Percentiles rank a stretch among this genome's conserved stretches.
phyloP scores from a whole-genome alignment of 257 asterid species.

The Craterostigma plantagineum region DNA sequence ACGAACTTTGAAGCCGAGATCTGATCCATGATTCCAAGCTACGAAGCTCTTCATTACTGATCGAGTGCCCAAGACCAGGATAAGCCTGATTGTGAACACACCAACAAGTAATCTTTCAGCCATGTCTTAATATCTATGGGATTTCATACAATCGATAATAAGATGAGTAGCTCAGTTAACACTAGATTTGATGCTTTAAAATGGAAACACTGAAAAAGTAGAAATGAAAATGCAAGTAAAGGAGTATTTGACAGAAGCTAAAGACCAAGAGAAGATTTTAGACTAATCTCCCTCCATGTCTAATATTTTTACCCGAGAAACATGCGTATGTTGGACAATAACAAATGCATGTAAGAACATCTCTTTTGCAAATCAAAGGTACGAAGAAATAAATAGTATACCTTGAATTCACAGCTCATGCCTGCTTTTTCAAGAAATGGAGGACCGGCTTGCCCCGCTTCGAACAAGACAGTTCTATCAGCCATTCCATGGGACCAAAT shows the following conservation, averaged over 20 bases:
- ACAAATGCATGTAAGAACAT: too few species aligned
- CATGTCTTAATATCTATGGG: too few species aligned
- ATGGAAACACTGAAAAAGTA: too few species aligned
- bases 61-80: conserved; percentile 68
- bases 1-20: conserved; percentile 42
- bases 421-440: conserved; percentile 68
- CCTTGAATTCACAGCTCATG: conserved; percentile 73
- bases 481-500: conserved; percentile 86
- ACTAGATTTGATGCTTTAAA: too few species aligned
- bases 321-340: too few species aligned
- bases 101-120: conserved; percentile 4
- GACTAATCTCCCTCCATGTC: too few species aligned
- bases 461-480: conserved; percentile 62
- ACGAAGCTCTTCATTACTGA: conserved; percentile 43
- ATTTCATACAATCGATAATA: too few species aligned
- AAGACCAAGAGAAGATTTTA: too few species aligned
- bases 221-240: too few species aligned
- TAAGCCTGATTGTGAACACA: conserved; percentile 50
- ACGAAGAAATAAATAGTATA: conserved; percentile 8
- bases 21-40: conserved; percentile 63
- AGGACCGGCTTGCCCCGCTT: conserved; percentile 94
- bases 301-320: too few species aligned
- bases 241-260: too few species aligned
- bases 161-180: too few species aligned
- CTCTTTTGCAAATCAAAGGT: not conserved